Evolutionary conservation across 768 basidiomycete species (phyloP).

Genomic region (Macrocybe gigantea): DNA sequence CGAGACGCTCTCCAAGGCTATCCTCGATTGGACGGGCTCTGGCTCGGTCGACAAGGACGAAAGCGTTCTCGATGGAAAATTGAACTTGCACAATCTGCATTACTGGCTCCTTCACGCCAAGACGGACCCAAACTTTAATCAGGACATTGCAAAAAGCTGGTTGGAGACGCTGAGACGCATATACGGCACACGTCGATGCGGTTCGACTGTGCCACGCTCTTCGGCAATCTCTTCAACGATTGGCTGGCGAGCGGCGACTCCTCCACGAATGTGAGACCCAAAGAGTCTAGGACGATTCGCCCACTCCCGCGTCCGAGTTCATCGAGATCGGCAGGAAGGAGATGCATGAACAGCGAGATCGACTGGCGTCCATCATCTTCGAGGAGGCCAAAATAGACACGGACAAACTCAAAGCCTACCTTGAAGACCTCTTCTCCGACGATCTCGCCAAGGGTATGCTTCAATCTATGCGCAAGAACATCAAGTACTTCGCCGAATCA

Average conservation of each 20-base stretch:
- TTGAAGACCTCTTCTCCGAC: conserved; percentile 29
- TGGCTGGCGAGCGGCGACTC: conserved; percentile 40
- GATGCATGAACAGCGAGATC: conserved; percentile 24
- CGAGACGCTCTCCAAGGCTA: conserved; percentile 26
- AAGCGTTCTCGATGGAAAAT: conserved; percentile 13
- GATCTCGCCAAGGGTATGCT: conserved; percentile 24
- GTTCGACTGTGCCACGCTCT: conserved; percentile 35
- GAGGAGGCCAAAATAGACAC: conserved; percentile 27
- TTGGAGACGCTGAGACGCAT: conserved; percentile 29
- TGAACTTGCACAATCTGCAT: conserved; percentile 25
- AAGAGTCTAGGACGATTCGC: conserved; percentile 8
- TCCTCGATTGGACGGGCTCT: conserved; percentile 30
- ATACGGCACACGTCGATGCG: conserved; percentile 28
- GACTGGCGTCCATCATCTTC: conserved; percentile 34
- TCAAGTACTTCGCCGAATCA: conserved; percentile 19
- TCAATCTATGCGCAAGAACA: conserved; percentile 20
- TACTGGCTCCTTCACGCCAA: conserved; percentile 34
- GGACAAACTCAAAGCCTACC: conserved; percentile 24
- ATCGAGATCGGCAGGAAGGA: conserved; percentile 34
- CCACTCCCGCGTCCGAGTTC: conserved; percentile 9
- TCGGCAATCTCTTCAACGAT: conserved; percentile 36
- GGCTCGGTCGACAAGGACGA: conserved; percentile 12
- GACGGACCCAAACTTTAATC: conserved; percentile 33
- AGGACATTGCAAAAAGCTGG: conserved; percentile 29
- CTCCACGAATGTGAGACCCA: conserved; percentile 14